A percentile compares a stretch with the other conserved stretches of the same genome.
Evolutionary conservation across 192 early-diverging fungal genomes (phyloP).

Genomic region (Umbelopsis vinacea): DNA sequence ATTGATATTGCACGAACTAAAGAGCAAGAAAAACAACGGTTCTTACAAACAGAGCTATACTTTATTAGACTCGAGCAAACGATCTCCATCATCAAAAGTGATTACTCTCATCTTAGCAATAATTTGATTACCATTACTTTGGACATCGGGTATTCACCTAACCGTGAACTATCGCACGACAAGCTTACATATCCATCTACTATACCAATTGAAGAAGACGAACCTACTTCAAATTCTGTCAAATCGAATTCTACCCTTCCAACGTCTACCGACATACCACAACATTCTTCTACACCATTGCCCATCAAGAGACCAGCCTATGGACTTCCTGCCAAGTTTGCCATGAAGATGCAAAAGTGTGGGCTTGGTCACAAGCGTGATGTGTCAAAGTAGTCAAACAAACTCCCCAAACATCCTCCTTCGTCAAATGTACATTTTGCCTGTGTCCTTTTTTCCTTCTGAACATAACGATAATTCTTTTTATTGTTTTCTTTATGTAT

Average conservation of each 20-base stretch:
- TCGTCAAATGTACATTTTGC: constrained; percentile 19
- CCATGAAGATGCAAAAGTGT: constrained; percentile 43
- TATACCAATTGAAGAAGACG: not conserved
- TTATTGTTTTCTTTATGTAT: not conserved
- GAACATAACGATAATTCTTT: not conserved
- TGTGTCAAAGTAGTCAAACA: constrained; percentile 2
- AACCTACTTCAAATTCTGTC: constrained; percentile 2
- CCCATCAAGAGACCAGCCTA: constrained; percentile 26
- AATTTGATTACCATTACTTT: constrained; percentile 70
- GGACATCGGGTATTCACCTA: constrained; percentile 58
- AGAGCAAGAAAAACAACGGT: constrained; percentile 65
- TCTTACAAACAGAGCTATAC: constrained; percentile 60
- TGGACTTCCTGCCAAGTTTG: constrained; percentile 46
- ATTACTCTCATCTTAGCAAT: constrained; percentile 67
- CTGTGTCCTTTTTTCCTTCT: constrained; percentile 1
- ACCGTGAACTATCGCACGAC: not conserved
- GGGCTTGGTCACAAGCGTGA: constrained; percentile 18
- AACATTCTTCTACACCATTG: constrained; percentile 13
- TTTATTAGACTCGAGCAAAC: constrained; percentile 72
- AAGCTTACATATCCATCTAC: not conserved
- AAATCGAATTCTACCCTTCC: not conserved
- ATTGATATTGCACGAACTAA: constrained; percentile 34
- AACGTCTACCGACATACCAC: not conserved
- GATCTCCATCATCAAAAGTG: constrained; percentile 60
- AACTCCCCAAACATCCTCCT: not conserved